phyloP scores from a whole-genome alignment of 139 green algal genomes.

The Auxenochlorella pyrenoidosa region DNA sequence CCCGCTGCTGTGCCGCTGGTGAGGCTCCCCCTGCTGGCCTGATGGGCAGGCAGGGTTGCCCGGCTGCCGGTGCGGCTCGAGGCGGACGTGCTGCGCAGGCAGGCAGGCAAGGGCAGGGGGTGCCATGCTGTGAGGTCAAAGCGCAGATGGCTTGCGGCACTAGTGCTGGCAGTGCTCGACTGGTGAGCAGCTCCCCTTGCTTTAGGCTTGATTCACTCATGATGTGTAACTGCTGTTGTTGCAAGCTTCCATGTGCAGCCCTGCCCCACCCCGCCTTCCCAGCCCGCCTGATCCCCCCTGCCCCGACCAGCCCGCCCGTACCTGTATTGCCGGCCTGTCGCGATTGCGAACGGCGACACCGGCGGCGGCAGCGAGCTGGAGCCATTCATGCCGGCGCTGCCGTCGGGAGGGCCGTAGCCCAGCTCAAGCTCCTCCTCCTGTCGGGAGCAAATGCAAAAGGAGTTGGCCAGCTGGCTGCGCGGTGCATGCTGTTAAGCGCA shows the following conservation, averaged over 20 bases:
- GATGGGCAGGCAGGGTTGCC: not conserved
- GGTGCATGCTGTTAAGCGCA: not conserved
- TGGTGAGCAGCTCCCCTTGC: too few relatives aligned
- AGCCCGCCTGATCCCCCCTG: too few relatives aligned
- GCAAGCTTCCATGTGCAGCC: too few relatives aligned
- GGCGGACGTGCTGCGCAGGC: not conserved
- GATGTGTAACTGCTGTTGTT: too few relatives aligned
- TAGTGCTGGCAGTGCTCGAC: too few relatives aligned
- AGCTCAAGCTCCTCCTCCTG: constrained; percentile 17
- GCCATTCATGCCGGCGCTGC: not conserved
- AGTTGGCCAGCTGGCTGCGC: not conserved
- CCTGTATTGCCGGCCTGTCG: not conserved
- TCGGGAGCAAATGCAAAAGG: not conserved
- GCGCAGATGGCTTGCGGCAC: not conserved
- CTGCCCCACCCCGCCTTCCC: too few relatives aligned
- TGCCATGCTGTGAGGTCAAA: not conserved
- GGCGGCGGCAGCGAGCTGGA: too few relatives aligned
- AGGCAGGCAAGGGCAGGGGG: not conserved
- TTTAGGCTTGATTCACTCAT: too few relatives aligned
- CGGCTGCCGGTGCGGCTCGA: not conserved
- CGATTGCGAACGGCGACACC: not conserved
- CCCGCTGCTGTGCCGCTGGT: too few relatives aligned
- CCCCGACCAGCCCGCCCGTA: too few relatives aligned
- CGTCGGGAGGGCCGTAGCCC: not conserved
- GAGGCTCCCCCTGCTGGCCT: not conserved